These are phyloP conservation scores for Phaseolus lunatus DNA, from an alignment of 306 rosid genomes.

Conservation along the genomic window DNA sequence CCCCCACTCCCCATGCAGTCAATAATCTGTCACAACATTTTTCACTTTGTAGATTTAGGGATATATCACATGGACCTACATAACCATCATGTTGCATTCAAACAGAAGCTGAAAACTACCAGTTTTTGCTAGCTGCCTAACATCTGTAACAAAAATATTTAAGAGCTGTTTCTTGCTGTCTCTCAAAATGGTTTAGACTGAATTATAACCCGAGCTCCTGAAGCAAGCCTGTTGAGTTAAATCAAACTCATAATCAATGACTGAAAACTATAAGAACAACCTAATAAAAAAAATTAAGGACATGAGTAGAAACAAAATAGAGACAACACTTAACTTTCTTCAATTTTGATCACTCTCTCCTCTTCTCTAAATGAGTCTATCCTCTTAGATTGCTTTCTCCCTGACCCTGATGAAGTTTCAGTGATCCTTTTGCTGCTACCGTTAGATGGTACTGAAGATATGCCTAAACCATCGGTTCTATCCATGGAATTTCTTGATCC, in stretches of 20 bases:
- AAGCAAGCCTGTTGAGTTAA: constrained; percentile 84
- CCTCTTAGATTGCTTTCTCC: constrained; percentile 58
- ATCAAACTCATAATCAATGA: constrained; percentile 50
- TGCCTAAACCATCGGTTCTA: constrained; percentile 49
- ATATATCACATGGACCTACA: constrained; percentile 42
- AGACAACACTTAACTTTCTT: constrained; percentile 87
- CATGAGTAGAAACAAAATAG: constrained; percentile 29
- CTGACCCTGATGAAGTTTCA: constrained; percentile 54
- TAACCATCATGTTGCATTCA: constrained; percentile 53
- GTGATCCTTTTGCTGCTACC: constrained; percentile 62
- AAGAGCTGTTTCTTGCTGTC: constrained; percentile 50
- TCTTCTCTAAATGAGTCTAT: constrained; percentile 70
- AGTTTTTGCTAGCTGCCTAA: constrained; percentile 35
- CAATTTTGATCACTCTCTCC: constrained; percentile 78
- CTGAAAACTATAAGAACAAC: neutral
- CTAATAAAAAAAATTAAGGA: constrained; percentile 7
- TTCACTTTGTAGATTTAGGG: constrained; percentile 54
- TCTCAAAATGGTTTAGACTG: constrained; percentile 63
- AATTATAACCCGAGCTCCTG: constrained; percentile 96
- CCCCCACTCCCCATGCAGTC: constrained; percentile 48
- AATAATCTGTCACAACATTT: constrained; percentile 44
- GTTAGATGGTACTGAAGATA: constrained; percentile 48
- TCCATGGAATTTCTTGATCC: constrained; percentile 72
- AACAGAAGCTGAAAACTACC: constrained; percentile 38
- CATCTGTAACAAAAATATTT: constrained; percentile 13